phyloP scores from a whole-genome alignment of 2,329 filamentous ascomycete species.

The Pseudogymnoascus sp. region DNA sequence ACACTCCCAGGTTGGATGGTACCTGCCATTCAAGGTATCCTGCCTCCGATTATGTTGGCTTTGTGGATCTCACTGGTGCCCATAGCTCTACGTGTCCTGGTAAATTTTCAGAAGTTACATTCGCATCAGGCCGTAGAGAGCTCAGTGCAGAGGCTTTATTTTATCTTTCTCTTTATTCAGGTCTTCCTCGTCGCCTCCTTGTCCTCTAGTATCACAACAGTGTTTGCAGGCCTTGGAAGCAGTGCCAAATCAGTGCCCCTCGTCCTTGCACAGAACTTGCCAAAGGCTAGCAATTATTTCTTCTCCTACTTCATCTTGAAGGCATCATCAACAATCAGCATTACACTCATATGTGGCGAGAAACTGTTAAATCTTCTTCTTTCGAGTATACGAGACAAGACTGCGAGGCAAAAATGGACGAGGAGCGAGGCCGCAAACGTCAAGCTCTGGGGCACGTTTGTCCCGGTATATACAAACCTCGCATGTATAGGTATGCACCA shows the following conservation, averaged over 20 bases:
- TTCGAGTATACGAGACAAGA: constrained; percentile 3
- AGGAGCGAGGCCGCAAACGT: not conserved
- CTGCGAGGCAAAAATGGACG: constrained; percentile 3
- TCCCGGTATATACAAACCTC: constrained; percentile 52
- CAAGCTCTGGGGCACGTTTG: constrained; percentile 57
- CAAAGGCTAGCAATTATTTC: constrained; percentile 21
- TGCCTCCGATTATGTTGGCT: constrained; percentile 2
- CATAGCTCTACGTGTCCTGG: constrained; percentile 17
- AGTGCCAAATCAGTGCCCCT: not conserved
- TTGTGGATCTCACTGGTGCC: constrained; percentile 15
- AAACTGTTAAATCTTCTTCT: constrained; percentile 8
- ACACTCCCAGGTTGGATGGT: constrained; percentile 13
- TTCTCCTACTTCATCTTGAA: constrained; percentile 22
- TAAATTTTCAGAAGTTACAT: constrained; percentile 21
- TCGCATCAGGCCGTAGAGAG: constrained; percentile 24
- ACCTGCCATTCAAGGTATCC: constrained; percentile 14
- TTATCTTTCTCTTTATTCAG: constrained; percentile 61
- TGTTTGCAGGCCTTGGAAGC: constrained; percentile 36
- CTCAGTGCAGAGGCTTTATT: constrained; percentile 57
- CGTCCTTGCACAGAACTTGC: constrained; percentile 14
- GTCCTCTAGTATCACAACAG: constrained; percentile 49
- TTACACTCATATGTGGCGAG: constrained; percentile 13
- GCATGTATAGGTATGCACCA: constrained; percentile 12
- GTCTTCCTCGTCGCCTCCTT: constrained; percentile 60
- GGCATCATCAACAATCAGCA: constrained; percentile 14